Evolutionary conservation across 2,329 filamentous ascomycete species (phyloP), one percentile per base, ranked within the genome.

Genomic region (Sporothrix curviconia): DNA sequence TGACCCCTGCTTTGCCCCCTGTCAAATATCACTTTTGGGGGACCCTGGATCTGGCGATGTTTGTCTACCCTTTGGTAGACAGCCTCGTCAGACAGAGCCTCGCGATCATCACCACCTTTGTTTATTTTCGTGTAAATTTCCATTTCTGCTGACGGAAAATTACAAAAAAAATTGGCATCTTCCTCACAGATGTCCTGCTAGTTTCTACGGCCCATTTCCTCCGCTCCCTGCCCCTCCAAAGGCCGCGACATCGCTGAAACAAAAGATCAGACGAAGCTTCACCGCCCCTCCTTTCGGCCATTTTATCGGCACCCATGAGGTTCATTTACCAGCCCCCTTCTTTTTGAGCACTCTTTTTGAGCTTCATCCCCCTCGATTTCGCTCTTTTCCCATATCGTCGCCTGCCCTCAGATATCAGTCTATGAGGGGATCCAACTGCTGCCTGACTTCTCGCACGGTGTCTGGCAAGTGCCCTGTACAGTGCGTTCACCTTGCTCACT

Each of bases 401-500:
- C 28, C n/a, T n/a, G n/a, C n/a, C n/a, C n/a, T n/a, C n/a, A n/a
- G n/a, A n/a, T n/a, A n/a, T n/a, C n/a, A n/a, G n/a, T n/a, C n/a
- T n/a, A n/a, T n/a, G n/a, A n/a, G n/a, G n/a, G n/a, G n/a, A n/a
- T n/a, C n/a, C n/a, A n/a, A n/a, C n/a, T 37, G 32, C 32, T 50
- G 32, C 47, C 36, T 39, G 15, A 19, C 24, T 17, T 28, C 22
- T 22, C 12, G 12, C 22, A 36, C 32, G 14, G 30, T 19, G 46
- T 24, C n/a, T n/a, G n/a, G n/a, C 46, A 36, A 22, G 12, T 4
- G 7, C 34, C 22, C n/a, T n/a, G n/a, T n/a, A n/a, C n/a, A n/a
- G n/a, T n/a, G n/a, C n/a, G n/a, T n/a, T n/a, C 14, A 39, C 49
- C 34, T 53, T 34, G 36, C 11, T 53, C 50, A 53, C 50, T 42